Evolutionary conservation across 306 rosid species (phyloP), one percentile per base, ranked within the genome.

Genomic region (Lagenaria siceraria): DNA sequence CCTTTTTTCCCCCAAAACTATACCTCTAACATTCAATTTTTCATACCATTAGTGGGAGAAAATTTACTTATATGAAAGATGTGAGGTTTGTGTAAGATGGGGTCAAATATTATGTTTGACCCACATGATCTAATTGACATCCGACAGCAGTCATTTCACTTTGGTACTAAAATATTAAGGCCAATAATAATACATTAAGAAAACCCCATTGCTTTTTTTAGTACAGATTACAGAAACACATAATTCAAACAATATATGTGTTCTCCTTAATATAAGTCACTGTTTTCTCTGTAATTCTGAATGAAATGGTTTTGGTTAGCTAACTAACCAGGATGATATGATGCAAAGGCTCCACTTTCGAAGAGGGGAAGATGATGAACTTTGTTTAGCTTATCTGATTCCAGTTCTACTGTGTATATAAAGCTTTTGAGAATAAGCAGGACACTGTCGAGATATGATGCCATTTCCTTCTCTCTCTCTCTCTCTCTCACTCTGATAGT

Each of bases 41-140:
- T 46, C 56, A 46, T 46, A 22, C 19, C 58, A 27, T 70, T 70
- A 46, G 27, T 70, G 54, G 54, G 54, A 68, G 74, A 68, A 68
- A 68, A 19, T 36, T 65, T 65, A 35, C 51, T 19, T 65, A 6
- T 36, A 14, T 65, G 25, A 65, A 36, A 65, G 73, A 9, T 1
- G 15, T 65, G 27, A 65, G 72, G 18, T 65, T 35, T 65, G 51
- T 65, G 73, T 65, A 42, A 68, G 54, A 40, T 21, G 74, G n/a
- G 54, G 54, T 68, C 54, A 40, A 68, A 68, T 68, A 42, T 42
- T 68, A 40, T 38, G 74, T 68, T 68, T 68, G 73, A 36, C 73
- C 73, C 73, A 36, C 73, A 65, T 65, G 73, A 65, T 65, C 73
- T 65, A 36, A 38, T 68, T 68, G 33, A 68, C 74, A 68, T 68